These are phyloP conservation scores for Thalassiosira pacifica DNA, from an alignment of 352 stramenopile genomes.

Conservation along the genomic window DNA sequence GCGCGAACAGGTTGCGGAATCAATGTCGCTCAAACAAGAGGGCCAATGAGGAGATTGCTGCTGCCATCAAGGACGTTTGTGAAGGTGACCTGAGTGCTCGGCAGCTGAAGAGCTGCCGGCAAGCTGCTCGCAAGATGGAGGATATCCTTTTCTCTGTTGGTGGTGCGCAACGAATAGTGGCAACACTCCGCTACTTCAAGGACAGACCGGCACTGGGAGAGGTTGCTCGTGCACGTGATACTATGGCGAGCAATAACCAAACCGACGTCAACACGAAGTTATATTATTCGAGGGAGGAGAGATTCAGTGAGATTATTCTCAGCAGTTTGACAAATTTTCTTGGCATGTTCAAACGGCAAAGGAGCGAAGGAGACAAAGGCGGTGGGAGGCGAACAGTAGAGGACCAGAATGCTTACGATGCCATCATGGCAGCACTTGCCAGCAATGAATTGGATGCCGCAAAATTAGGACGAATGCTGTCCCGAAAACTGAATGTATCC, in stretches of 20 bases:
- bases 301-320: background rate
- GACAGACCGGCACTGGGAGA: background rate
- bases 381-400: background rate
- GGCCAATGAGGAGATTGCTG: background rate
- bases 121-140: background rate
- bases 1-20: too few species aligned
- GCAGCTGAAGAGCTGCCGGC: background rate
- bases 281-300: background rate
- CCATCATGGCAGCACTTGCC: background rate
- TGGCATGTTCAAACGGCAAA: background rate
- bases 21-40: too few species aligned
- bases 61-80: background rate
- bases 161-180: background rate
- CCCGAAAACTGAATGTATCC: background rate
- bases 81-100: too few species aligned
- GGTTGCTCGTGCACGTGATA: background rate
- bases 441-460: background rate
- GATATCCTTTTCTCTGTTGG: background rate
- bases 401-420: constrained; percentile 6
- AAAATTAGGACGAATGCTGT: background rate
- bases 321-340: background rate
- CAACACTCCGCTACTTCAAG: background rate
- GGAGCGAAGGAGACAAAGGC: background rate
- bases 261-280: background rate
- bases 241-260: background rate